Percentiles rank a stretch among this genome's conserved stretches.
Conservation (phyloP, 768 basidiomycete species). For the Tulasnella sp. region DNA sequence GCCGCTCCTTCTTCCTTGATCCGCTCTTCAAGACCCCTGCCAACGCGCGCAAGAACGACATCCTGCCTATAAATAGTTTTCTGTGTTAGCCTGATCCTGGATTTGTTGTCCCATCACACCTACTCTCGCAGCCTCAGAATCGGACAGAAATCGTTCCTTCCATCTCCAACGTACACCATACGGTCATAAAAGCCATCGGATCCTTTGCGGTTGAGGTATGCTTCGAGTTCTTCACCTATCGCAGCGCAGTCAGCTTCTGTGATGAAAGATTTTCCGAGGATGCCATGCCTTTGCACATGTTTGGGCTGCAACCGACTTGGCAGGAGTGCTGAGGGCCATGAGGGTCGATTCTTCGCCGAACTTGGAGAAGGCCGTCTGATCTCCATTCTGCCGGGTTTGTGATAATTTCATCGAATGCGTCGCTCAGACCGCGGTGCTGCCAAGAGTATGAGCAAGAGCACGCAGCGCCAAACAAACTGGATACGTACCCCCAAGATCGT, state of each 20-base stretch:
- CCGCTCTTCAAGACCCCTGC: slow-evolving; percentile 69
- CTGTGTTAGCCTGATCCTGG: neutral
- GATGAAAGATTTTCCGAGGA: neutral
- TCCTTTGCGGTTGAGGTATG: slow-evolving; percentile 58
- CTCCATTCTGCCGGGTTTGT: slow-evolving; percentile 91
- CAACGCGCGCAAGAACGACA: slow-evolving; percentile 66
- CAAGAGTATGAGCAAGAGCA: neutral
- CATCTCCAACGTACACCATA: slow-evolving; percentile 88
- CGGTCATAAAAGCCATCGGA: slow-evolving; percentile 51
- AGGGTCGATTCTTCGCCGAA: slow-evolving; percentile 70
- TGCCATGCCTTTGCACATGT: slow-evolving; percentile 90
- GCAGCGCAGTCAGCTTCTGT: neutral
- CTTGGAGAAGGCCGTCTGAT: slow-evolving; percentile 55
- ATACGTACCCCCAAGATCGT: slow-evolving; percentile 70
- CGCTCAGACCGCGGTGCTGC: slow-evolving; percentile 65
- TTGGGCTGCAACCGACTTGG: slow-evolving; percentile 79
- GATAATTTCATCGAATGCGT: slow-evolving; percentile 73
- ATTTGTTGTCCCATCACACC: slow-evolving; percentile 22
- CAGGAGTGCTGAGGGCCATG: slow-evolving; percentile 73
- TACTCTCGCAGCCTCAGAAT: slow-evolving; percentile 70
- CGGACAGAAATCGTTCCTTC: slow-evolving; percentile 92
- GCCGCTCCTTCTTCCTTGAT: slow-evolving; percentile 62
- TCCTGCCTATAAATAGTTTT: slow-evolving; percentile 55
- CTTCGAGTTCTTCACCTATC: slow-evolving; percentile 84
- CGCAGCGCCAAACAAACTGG: neutral